phyloP scores from a whole-genome alignment of 305 asterid genomes.

The Coffea humblotiana region DNA sequence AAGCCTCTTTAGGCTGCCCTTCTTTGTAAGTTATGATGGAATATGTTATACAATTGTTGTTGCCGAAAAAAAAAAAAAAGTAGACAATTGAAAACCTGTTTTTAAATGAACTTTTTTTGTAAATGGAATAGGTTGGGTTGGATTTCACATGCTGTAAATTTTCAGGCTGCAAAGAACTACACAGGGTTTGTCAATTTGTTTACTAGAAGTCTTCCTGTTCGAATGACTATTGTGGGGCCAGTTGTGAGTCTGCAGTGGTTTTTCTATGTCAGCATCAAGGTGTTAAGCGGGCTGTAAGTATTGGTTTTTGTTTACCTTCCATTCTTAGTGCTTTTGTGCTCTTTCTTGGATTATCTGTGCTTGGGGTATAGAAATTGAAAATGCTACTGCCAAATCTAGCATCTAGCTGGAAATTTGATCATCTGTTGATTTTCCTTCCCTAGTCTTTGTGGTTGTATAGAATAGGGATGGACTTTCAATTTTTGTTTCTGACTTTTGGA shows the following conservation, averaged over 20 bases:
- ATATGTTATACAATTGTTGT: too few relatives aligned
- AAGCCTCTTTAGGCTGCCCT: too few relatives aligned
- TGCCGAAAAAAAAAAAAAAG: constrained; percentile 21
- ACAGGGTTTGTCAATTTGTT: constrained; percentile 59
- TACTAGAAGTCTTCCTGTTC: constrained; percentile 72
- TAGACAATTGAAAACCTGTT: constrained; percentile 1
- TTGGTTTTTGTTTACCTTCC: neutral
- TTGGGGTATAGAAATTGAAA: neutral
- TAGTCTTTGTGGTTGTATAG: too few relatives aligned
- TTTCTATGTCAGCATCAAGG: constrained; percentile 71
- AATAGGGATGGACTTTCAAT: too few relatives aligned
- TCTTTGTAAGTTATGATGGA: too few relatives aligned
- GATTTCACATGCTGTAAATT: constrained; percentile 13
- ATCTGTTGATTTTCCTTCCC: too few relatives aligned
- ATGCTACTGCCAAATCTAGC: neutral
- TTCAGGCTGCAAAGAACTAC: constrained; percentile 60
- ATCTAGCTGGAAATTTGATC: neutral
- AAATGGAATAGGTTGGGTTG: constrained; percentile 5
- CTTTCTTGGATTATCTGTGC: too few relatives aligned
- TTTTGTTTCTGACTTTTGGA: too few relatives aligned
- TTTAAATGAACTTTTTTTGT: neutral
- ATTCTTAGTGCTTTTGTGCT: neutral
- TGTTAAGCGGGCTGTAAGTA: constrained; percentile 67
- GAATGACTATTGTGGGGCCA: constrained; percentile 66
- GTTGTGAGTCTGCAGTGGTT: constrained; percentile 75